A percentile compares a stretch with the other conserved stretches of the same genome.
phyloP scores from a whole-genome alignment of 1,284 basidiomycete species.

The Cystobasidium slooffiae region DNA sequence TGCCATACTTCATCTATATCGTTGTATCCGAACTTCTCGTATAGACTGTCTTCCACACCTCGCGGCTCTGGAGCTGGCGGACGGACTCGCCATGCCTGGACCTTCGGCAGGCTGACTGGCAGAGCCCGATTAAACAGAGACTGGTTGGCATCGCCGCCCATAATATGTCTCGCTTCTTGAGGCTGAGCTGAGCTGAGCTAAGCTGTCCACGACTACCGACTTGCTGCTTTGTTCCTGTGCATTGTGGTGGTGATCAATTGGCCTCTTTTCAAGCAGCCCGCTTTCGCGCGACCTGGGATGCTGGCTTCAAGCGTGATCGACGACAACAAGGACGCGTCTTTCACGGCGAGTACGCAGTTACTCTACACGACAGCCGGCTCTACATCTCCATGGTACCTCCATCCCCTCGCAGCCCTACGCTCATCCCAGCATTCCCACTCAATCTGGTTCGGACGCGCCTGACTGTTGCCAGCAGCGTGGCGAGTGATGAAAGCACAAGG shows the following conservation, averaged over 20 bases:
- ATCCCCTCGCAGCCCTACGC: too few species aligned
- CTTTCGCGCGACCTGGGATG: too few species aligned
- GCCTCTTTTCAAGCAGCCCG: too few species aligned
- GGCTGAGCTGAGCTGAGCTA: neutral
- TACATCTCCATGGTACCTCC: too few species aligned
- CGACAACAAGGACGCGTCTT: too few species aligned
- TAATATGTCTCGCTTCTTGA: neutral
- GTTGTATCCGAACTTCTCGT: conserved; percentile 44
- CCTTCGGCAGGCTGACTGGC: conserved; percentile 34
- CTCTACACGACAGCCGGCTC: too few species aligned
- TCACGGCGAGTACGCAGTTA: too few species aligned
- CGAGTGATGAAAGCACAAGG: too few species aligned
- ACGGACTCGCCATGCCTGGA: conserved; percentile 25
- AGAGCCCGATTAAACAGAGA: conserved; percentile 24
- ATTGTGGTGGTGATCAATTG: neutral
- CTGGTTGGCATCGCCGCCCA: conserved; percentile 8
- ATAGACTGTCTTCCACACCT: conserved; percentile 26
- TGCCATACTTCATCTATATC: conserved; percentile 33
- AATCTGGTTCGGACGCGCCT: too few species aligned
- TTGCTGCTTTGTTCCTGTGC: neutral
- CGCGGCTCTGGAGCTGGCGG: conserved; percentile 11
- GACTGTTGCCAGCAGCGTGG: too few species aligned
- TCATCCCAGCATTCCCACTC: too few species aligned
- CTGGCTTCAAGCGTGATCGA: too few species aligned
- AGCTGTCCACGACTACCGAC: neutral